Percentiles rank a stretch among this genome's conserved stretches.
phyloP scores from a whole-genome alignment of 208 protist species.

The Crithidia fasciculata region DNA sequence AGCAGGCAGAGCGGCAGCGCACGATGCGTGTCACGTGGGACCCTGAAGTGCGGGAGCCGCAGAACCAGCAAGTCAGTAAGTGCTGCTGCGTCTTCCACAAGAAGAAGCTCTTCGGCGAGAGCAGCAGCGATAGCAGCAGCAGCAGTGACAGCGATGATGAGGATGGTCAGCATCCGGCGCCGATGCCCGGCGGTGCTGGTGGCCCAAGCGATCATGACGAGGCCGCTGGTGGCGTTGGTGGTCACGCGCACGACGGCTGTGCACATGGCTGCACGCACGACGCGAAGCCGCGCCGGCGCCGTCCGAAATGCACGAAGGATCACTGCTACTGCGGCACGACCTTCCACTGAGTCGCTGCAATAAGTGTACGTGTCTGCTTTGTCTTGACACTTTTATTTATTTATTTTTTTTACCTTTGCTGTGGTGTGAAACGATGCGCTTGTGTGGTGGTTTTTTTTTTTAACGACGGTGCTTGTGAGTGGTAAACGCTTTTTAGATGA shows the following conservation, averaged over 20 bases:
- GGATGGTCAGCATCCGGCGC: neutral
- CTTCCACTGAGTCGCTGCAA: constrained; percentile 45
- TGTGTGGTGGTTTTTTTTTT: neutral
- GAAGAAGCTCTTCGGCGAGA: constrained; percentile 89
- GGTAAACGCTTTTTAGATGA: too few relatives aligned
- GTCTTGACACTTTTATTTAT: neutral
- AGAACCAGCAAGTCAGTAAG: constrained; percentile 82
- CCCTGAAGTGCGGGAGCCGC: constrained; percentile 45
- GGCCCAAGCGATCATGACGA: neutral
- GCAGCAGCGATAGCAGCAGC: constrained; percentile 65
- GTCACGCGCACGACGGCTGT: constrained; percentile 10
- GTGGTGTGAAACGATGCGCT: neutral
- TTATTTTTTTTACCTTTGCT: neutral
- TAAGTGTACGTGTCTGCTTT: neutral
- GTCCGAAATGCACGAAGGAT: constrained; percentile 64
- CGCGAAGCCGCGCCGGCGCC: constrained; percentile 12
- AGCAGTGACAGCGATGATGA: constrained; percentile 29
- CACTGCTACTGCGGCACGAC: constrained; percentile 79
- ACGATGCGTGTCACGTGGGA: constrained; percentile 69
- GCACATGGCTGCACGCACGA: constrained; percentile 13
- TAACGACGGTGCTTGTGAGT: neutral
- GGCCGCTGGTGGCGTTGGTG: neutral
- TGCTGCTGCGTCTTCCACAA: constrained; percentile 91
- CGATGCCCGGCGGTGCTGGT: neutral
- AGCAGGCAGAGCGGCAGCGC: constrained; percentile 22